Evolutionary conservation across 1,139 yeast genomes (phyloP).

Genomic region (Yamadazyma aaseri): DNA sequence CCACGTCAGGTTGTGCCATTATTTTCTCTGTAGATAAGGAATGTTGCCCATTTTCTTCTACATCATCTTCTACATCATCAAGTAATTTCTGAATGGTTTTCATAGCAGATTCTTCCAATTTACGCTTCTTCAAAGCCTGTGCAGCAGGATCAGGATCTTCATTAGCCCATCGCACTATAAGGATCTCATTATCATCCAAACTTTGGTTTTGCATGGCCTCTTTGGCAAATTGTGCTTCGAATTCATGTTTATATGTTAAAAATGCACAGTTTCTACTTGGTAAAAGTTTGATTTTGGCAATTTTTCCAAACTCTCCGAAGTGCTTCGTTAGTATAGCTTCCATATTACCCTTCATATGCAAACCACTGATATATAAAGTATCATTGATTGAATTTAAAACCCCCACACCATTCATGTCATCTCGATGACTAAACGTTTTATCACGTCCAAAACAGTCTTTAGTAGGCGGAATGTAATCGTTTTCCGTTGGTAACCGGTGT

Average conservation of each 20-base stretch:
- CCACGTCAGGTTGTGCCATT: constrained; percentile 10
- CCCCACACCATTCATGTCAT: constrained; percentile 95
- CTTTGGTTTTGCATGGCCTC: constrained; percentile 90
- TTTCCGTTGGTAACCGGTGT: constrained; percentile 67
- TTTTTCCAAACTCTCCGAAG: constrained; percentile 75
- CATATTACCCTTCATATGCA: constrained; percentile 30
- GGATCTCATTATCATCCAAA: constrained; percentile 58
- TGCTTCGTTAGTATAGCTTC: constrained; percentile 39
- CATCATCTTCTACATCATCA: constrained; percentile 9
- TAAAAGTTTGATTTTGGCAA: constrained; percentile 67
- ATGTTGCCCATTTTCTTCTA: constrained; percentile 8
- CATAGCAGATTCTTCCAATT: constrained; percentile 34
- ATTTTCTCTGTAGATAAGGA: constrained; percentile 6
- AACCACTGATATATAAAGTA: constrained; percentile 77
- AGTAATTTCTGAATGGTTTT: constrained; percentile 33
- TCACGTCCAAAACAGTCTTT: constrained; percentile 94
- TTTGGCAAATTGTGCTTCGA: constrained; percentile 87
- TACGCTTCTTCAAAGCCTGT: constrained; percentile 46
- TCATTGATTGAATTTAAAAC: constrained; percentile 68
- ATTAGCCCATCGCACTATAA: constrained; percentile 84
- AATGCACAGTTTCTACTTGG: constrained; percentile 73
- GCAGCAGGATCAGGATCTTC: constrained; percentile 83
- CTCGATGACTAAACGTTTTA: constrained; percentile 76
- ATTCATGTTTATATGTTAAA: constrained; percentile 65
- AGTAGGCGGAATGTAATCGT: constrained; percentile 53